Evolutionary conservation across 106 monocot species (phyloP).

Genomic region (Dendrobium huoshanense): DNA sequence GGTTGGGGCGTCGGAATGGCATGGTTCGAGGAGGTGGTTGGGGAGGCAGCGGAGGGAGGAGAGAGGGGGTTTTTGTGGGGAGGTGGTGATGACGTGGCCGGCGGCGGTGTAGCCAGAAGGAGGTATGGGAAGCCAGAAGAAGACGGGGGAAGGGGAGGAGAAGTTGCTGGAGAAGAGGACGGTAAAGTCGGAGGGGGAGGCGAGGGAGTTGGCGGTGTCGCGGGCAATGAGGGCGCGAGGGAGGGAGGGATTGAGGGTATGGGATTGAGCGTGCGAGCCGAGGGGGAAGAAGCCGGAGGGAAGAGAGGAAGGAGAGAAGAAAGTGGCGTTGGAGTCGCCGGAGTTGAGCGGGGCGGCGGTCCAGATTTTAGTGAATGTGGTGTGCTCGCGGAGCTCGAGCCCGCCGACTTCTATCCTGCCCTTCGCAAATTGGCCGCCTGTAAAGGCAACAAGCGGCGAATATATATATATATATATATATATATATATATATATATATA

Average conservation of each 20-base stretch:
- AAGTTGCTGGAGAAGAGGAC: conserved; percentile 24
- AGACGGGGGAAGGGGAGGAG: conserved; percentile 29
- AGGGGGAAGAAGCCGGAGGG: conserved; percentile 59
- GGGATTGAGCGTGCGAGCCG: conserved; percentile 64
- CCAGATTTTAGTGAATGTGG: conserved; percentile 69
- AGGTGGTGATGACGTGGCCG: conserved; percentile 55
- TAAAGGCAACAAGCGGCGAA: no score
- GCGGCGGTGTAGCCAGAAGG: conserved; percentile 60
- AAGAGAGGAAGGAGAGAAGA: conserved; percentile 54
- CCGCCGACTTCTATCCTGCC: conserved; percentile 64
- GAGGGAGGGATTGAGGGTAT: conserved; percentile 31
- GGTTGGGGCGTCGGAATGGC: conserved; percentile 27
- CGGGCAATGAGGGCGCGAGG: conserved; percentile 45
- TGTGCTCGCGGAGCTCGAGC: conserved; percentile 45
- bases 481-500: no score
- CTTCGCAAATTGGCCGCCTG: conserved; percentile 57
- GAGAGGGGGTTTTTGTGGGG: conserved; percentile 57
- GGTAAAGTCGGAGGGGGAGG: conserved; percentile 45
- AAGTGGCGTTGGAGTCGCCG: conserved; percentile 29
- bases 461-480: no score
- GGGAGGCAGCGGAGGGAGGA: conserved; percentile 41
- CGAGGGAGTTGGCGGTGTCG: conserved; percentile 27
- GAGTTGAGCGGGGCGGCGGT: not conserved
- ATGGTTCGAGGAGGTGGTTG: conserved; percentile 45
- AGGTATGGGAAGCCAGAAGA: conserved; percentile 71